Evolutionary conservation across 495 filamentous ascomycete genomes (phyloP), one percentile per base, ranked within the genome.

Genomic region (Aspergillus homomorphus): DNA sequence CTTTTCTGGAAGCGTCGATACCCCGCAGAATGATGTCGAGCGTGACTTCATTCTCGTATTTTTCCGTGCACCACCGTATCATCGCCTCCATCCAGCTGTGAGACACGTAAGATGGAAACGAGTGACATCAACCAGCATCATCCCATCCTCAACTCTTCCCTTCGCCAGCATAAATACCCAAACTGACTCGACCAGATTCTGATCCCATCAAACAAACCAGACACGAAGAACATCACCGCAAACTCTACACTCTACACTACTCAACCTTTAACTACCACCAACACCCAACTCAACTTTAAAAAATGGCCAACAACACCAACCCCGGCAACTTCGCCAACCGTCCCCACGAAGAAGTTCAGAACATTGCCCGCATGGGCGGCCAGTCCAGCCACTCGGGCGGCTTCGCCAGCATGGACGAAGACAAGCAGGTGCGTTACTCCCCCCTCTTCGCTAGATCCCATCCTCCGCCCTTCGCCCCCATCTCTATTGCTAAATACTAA

Each of bases 311-410:
- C 30, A 60, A 51, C 64, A 67, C 66, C 55, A 88, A 88, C 66
- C 83, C 82, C 51, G 78, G 81, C 30, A 85, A 86, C 67, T 86
- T 86, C 65, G 79, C 80, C 75, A 87, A 87, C 76, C 81, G 84
- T 56, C 73, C 82, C 48, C 77, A 79, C 57, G 81, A 84, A 48
- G 80, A 87, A 58, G 82, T 87, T 8, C 66, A 70, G 41, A 74
- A 77, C 14, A 80, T 83, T 51, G 85, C 81, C 4, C 60, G 65
- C 2, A 82, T 84, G 69, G 82, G 79, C 9, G 81, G 80, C 33
- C 70, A 77, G 51, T 69, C 79, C 22, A 75, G 72, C 54, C 62
- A 70, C 55, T 19, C 42, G 3, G 64, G 68, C 30, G 71, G 73
- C 14, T 75, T 76, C 56, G 68, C 67, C 12, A 51, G 23, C 9